Evolutionary conservation across 2,329 filamentous ascomycete species (phyloP).

Genomic region (Hypoxylon sp.): DNA sequence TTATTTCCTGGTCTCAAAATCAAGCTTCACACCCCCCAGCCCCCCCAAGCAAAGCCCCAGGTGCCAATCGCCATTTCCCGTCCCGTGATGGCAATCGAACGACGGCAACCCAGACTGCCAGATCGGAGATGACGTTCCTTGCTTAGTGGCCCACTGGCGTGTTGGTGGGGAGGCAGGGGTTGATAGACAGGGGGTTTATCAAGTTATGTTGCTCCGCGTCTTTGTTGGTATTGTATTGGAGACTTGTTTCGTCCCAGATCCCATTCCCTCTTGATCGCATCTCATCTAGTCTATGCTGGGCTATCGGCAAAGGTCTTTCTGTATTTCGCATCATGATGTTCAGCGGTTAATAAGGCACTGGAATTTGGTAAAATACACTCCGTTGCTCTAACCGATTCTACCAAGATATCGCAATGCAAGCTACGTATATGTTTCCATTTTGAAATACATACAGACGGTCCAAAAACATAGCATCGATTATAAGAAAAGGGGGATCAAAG

Average conservation of each 20-base stretch:
- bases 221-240: neutral
- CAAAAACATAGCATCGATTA: slow-evolving; percentile 6
- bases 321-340: neutral
- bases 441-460: slow-evolving; percentile 3
- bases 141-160: slow-evolving; percentile 16
- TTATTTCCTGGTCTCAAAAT: slow-evolving; percentile 28
- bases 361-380: neutral
- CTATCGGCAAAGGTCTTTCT: neutral
- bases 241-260: slow-evolving; percentile 18
- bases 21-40: no score
- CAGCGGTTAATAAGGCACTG: neutral
- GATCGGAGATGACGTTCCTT: slow-evolving; percentile 44
- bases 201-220: neutral
- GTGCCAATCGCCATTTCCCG: slow-evolving; percentile 44
- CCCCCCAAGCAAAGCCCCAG: slow-evolving; percentile 27
- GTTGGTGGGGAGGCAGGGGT: slow-evolving; percentile 12
- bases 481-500: slow-evolving; percentile 12
- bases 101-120: slow-evolving; percentile 40
- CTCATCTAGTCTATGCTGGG: neutral
- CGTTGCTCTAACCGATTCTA: slow-evolving; percentile 8
- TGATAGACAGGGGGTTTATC: slow-evolving; percentile 1
- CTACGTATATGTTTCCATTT: slow-evolving; percentile 12
- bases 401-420: slow-evolving; percentile 5
- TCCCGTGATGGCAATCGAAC: slow-evolving; percentile 41
- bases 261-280: slow-evolving; percentile 4